Evolutionary conservation across 139 green algal species (phyloP).

Genomic region (Klebsormidium nitens): DNA sequence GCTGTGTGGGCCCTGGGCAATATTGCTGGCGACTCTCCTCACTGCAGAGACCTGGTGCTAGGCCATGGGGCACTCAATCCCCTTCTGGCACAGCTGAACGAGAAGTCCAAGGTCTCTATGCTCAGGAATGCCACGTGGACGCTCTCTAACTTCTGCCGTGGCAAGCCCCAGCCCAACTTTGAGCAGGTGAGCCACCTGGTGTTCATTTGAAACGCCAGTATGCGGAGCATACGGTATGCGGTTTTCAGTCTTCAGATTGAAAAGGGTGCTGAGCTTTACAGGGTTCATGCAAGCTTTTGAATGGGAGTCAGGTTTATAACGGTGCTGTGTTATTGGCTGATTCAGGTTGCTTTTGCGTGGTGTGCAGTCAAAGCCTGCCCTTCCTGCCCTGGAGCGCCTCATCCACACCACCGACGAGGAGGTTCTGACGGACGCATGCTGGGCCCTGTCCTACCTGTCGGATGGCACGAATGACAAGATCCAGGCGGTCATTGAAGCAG

Average conservation of each 20-base stretch:
- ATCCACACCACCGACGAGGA: constrained; percentile 93
- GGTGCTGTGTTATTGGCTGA: no score
- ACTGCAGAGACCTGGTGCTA: constrained; percentile 94
- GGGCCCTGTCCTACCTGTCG: constrained; percentile 96
- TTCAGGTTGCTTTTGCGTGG: no score
- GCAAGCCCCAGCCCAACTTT: constrained; percentile 88
- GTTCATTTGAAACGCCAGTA: constrained; percentile 9
- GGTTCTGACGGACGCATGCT: constrained; percentile 98
- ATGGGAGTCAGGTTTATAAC: no score
- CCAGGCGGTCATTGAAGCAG: constrained; percentile 89
- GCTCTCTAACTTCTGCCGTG: constrained; percentile 99
- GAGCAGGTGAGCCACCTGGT: constrained; percentile 53
- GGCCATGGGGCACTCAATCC: constrained; percentile 70
- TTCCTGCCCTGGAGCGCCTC: constrained; percentile 85
- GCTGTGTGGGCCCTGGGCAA: constrained; percentile 99
- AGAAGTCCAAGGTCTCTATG: constrained; percentile 92
- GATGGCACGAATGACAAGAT: constrained; percentile 99
- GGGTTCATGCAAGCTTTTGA: no score
- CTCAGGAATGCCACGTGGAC: constrained; percentile 99
- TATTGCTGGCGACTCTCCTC: constrained; percentile 91
- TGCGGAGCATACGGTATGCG: no score
- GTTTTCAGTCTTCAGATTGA: no score
- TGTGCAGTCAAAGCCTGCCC: constrained; percentile 58
- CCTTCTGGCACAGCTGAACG: constrained; percentile 86
- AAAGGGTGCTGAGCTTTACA: no score